Conservation (phyloP, 768 basidiomycete genomes). For the Kwoniella botswanensis region DNA sequence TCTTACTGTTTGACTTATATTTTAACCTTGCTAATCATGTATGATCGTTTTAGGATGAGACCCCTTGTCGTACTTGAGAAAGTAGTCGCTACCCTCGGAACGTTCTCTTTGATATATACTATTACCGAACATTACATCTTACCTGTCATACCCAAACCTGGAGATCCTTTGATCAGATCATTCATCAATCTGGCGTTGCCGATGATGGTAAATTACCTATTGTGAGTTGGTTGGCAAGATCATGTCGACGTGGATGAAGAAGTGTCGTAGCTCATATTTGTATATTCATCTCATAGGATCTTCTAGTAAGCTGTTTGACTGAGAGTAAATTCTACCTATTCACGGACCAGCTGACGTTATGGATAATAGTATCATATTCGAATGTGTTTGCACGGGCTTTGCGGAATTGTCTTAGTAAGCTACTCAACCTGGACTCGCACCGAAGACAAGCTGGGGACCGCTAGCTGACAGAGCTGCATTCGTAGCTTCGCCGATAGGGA, state of each 20-base stretch:
- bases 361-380: conserved; percentile 61
- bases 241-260: no score
- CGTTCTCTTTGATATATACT: conserved; percentile 80
- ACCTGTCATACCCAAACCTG: conserved; percentile 66
- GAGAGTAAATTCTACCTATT: background rate
- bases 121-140: conserved; percentile 93
- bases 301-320: conserved; percentile 49
- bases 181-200: conserved; percentile 86
- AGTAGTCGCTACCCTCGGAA: conserved; percentile 86
- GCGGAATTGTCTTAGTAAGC: conserved; percentile 84
- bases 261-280: no score
- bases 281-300: conserved; percentile 37
- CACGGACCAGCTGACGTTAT: conserved; percentile 7
- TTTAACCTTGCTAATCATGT: background rate
- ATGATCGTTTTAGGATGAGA: conserved; percentile 59
- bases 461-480: background rate
- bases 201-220: conserved; percentile 71
- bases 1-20: background rate
- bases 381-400: conserved; percentile 95
- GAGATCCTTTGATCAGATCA: conserved; percentile 62
- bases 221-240: conserved; percentile 71
- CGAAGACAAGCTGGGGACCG: no score
- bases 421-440: no score
- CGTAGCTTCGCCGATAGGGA: conserved; percentile 91
- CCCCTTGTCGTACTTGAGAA: conserved; percentile 77